A percentile compares a stretch with the other conserved stretches of the same genome.
These are phyloP conservation scores for Phyllosticta ampelicida DNA, from an alignment of 2,329 filamentous ascomycete genomes.

Conservation along the genomic window DNA sequence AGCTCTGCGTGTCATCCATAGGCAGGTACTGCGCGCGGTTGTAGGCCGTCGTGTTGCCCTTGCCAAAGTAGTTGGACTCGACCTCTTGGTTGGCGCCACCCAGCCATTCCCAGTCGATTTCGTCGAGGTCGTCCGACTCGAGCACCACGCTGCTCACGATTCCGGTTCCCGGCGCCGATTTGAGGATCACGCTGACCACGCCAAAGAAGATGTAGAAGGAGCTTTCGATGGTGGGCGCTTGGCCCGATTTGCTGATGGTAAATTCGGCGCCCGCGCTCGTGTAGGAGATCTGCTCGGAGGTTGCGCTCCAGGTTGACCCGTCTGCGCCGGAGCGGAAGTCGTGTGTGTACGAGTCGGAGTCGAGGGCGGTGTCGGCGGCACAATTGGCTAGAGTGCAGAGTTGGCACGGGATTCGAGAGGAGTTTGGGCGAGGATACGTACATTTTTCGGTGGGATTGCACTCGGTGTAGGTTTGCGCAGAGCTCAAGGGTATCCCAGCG, in stretches of 20 bases:
- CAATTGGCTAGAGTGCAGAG: conserved; percentile 14
- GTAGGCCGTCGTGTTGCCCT: conserved; percentile 53
- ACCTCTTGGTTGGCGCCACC: conserved; percentile 51
- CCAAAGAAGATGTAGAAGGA: conserved; percentile 78
- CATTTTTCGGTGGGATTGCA: conserved; percentile 19
- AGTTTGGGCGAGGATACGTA: not conserved
- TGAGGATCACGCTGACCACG: conserved; percentile 59
- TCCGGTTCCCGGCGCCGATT: conserved; percentile 58
- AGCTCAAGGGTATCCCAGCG: not conserved
- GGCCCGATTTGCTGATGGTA: conserved; percentile 28
- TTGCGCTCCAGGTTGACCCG: conserved; percentile 12
- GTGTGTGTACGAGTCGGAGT: conserved; percentile 16
- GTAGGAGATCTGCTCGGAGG: conserved; percentile 25
- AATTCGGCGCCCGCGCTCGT: conserved; percentile 31
- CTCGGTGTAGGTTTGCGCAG: conserved; percentile 26
- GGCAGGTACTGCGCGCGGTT: conserved; percentile 52
- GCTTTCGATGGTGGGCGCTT: conserved; percentile 52
- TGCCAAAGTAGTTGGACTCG: conserved; percentile 63
- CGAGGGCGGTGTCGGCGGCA: conserved; percentile 23
- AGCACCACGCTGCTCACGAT: conserved; percentile 69
- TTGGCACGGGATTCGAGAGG: conserved; percentile 10
- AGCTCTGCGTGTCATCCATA: conserved; percentile 38
- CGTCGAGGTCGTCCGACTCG: conserved; percentile 68
- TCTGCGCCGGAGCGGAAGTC: conserved; percentile 24
- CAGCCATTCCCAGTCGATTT: conserved; percentile 70